A percentile compares a stretch with the other conserved stretches of the same genome.
These are phyloP conservation scores for Amesomyces nigricolor DNA, from an alignment of 2,329 filamentous ascomycete species.

Conservation along the genomic window DNA sequence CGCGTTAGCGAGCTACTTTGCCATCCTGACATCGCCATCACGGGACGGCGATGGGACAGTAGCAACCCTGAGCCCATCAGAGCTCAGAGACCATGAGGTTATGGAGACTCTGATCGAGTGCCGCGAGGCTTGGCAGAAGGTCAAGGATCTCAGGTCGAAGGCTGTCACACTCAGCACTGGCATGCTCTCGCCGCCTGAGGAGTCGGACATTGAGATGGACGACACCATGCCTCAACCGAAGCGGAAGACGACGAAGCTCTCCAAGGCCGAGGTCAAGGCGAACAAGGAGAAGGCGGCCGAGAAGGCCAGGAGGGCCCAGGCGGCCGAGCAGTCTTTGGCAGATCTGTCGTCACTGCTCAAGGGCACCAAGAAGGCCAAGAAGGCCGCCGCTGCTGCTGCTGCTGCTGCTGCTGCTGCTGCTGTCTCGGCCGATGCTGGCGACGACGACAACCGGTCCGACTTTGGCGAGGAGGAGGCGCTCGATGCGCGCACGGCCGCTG, in stretches of 20 bases:
- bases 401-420: conserved; percentile 33
- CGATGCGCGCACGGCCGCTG: conserved; percentile 70
- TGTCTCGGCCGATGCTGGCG: conserved; percentile 35
- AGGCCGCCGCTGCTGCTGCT: conserved; percentile 10
- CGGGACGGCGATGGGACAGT: conserved; percentile 49
- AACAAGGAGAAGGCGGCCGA: conserved; percentile 40
- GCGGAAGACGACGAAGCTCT: conserved; percentile 31
- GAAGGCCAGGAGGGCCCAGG: conserved; percentile 41
- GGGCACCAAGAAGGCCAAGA: conserved; percentile 37
- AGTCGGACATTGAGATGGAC: conserved; percentile 29
- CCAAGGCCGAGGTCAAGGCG: conserved; percentile 34
- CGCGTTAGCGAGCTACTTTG: conserved; percentile 87
- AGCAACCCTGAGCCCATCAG: conserved; percentile 64
- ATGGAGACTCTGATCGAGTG: conserved; percentile 81
- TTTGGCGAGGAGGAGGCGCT: conserved; percentile 86
- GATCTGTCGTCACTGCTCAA: conserved; percentile 61
- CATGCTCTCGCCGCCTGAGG: conserved; percentile 31
- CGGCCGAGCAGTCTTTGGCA: conserved; percentile 64
- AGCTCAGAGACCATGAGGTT: conserved; percentile 82
- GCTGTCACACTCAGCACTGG: conserved; percentile 28
- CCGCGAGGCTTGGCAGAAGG: conserved; percentile 71
- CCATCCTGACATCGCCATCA: conserved; percentile 77
- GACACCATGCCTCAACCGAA: conserved; percentile 13
- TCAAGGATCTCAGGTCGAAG: conserved; percentile 58
- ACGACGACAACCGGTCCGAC: conserved; percentile 66